Base-by-base conservation (phyloP, 805 yeast genomes). In the Saccharomycopsis sp. region DNA sequence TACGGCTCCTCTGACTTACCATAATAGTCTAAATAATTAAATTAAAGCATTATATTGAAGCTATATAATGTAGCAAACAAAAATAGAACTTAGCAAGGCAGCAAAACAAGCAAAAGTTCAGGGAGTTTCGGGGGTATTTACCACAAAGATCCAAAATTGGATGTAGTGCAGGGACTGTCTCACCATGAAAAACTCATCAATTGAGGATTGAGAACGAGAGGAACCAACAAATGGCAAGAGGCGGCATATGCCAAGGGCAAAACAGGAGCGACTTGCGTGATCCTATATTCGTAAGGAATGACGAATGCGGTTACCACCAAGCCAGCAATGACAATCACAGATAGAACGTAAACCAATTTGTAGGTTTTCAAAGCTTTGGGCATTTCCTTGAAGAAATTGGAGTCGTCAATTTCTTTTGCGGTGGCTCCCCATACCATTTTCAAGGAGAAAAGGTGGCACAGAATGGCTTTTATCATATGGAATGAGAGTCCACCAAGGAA, bases 401-500 rank as follows among this genome's bases (percentile, higher is more conserved):
- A 44, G 21, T 44, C 48, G 16, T 44, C 48, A 44, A 44, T 44
- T 44, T 44, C 48, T 44, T 44, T 44, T 5, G 48, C 48, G 16
- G 48, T 44, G 16, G 48, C 48, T 16, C 21, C 21, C 48, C 48
- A 44, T 16, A 18, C 21, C 48, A 44, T 44, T 44, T 44, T 44
- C 48, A 44, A 44, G 16, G 48, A 44, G 18, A 44, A 44, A 5
- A 44, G 16, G 16, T 44, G 48, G 48, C 4, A 44, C 18, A 18
- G 21, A 44, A 44, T 44, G 18, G 48, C 48, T 18, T 44, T 44
- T n/a, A 44, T 44, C 48, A 44, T 44, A 18, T 44, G 48, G 48
- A 44, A 44, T 44, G 48, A 44, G 7, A 44, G 12, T 18, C 48
- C 48, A 16, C 48, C 48, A 12, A 44, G 48, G 21, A 44, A 44